A percentile compares a stretch with the other conserved stretches of the same genome.
Conservation (phyloP, 2,329 filamentous ascomycete species). For the Biscogniauxia marginata region DNA sequence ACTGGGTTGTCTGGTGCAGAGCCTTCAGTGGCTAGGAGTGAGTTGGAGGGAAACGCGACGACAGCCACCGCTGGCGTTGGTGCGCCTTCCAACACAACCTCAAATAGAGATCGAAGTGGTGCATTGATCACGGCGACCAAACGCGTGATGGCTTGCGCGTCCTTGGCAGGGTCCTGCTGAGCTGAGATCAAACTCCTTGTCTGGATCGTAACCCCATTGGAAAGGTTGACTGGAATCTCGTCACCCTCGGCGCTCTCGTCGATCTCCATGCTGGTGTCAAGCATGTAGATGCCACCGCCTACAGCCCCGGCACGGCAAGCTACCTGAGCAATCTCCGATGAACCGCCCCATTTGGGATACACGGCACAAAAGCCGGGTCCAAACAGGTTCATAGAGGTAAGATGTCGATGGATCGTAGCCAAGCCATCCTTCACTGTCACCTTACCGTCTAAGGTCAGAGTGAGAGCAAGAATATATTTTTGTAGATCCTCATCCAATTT, state of each 20-base stretch:
- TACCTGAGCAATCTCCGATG: slow-evolving; percentile 86
- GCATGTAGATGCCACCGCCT: slow-evolving; percentile 85
- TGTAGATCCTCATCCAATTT: slow-evolving; percentile 68
- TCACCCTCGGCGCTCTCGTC: slow-evolving; percentile 25
- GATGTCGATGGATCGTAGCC: slow-evolving; percentile 71
- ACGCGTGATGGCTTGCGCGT: slow-evolving; percentile 47
- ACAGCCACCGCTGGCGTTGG: slow-evolving; percentile 73
- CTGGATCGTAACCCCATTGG: slow-evolving; percentile 57
- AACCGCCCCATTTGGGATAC: slow-evolving; percentile 88
- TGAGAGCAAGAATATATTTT: slow-evolving; percentile 63
- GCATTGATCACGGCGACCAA: slow-evolving; percentile 70
- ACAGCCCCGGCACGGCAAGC: slow-evolving; percentile 88
- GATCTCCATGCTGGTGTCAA: slow-evolving; percentile 64
- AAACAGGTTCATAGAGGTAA: slow-evolving; percentile 83
- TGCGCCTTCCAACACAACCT: slow-evolving; percentile 68
- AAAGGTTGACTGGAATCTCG: slow-evolving; percentile 48
- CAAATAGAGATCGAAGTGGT: slow-evolving; percentile 65
- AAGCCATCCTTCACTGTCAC: slow-evolving; percentile 66
- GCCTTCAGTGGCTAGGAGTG: slow-evolving; percentile 37
- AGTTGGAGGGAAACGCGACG: slow-evolving; percentile 61
- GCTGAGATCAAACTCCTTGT: slow-evolving; percentile 53
- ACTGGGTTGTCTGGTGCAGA: slow-evolving; percentile 44
- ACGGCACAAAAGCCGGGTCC: slow-evolving; percentile 87
- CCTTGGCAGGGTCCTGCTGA: slow-evolving; percentile 31
- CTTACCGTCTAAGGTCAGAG: slow-evolving; percentile 66